These are phyloP conservation scores for Firmiana major DNA, from an alignment of 345 rosid genomes.

Conservation along the genomic window DNA sequence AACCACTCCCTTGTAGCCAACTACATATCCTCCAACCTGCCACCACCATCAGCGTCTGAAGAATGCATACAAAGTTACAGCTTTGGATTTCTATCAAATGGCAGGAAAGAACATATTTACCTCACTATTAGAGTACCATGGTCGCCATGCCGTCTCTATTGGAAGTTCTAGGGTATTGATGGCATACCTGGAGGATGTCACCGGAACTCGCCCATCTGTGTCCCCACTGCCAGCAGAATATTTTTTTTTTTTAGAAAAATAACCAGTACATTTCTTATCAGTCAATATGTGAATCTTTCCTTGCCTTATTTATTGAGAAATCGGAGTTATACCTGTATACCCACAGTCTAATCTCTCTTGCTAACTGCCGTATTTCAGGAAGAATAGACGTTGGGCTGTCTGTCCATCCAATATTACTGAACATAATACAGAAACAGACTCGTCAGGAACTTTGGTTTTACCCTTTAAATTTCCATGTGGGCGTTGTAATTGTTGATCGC, in stretches of 20 bases:
- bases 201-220: conserved; percentile 35
- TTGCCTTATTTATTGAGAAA: neutral
- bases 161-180: conserved; percentile 31
- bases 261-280: neutral
- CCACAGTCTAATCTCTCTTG: conserved; percentile 36
- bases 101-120: conserved; percentile 20
- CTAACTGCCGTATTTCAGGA: conserved; percentile 34
- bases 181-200: conserved; percentile 40
- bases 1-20: conserved; percentile 33
- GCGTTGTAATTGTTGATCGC: neutral
- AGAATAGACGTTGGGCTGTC: conserved; percentile 33
- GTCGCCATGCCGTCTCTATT: conserved; percentile 33
- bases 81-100: neutral
- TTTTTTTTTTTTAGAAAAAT: neutral
- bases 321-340: conserved; percentile 33
- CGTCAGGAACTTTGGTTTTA: neutral
- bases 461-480: neutral
- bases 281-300: neutral
- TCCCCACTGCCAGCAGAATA: conserved; percentile 43
- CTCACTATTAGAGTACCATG: conserved; percentile 41
- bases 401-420: conserved; percentile 24
- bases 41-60: neutral
- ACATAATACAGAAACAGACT: neutral
- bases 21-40: conserved; percentile 53
- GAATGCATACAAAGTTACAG: neutral